Evolutionary conservation across 805 yeast genomes (phyloP), one percentile per base, ranked within the genome.

Genomic region (Hanseniaspora nectarophila): DNA sequence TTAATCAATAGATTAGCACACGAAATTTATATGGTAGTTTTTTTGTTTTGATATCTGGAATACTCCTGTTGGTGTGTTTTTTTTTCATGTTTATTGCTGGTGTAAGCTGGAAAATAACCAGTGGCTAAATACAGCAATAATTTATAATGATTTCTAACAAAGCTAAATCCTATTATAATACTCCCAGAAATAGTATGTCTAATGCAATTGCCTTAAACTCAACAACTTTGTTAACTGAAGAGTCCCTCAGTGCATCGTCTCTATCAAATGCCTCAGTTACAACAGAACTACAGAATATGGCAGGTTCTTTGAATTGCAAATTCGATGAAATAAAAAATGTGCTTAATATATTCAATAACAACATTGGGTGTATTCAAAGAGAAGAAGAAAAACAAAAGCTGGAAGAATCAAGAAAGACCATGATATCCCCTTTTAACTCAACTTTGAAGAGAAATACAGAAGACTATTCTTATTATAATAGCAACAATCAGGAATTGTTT

Each of bases 321-420:
- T 46, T 45, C 20, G 40, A 26, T n/a, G 50, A 45, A 37, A 45
- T 45, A 7, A 45, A 37, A 24, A 16, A 15, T 26, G 16, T 37
- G 3, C n/a, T 45, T 6, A 13, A 10, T 4, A 13, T 9, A 5
- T 37, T 28, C 21, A 35, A 37, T 5, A 23, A n/a, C 8, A 45
- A 38, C n/a, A 15, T 45, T 7, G 21, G 10, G 4, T 16, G 28
- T 3, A 46, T 38, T 21, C 37, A 38, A n/a, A 13, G 8, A 10
- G 38, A 46, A 31, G 28, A 46, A 3, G n/a, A 20, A 28, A 32
- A 28, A 10, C 7, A 4, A 4, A 13, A 28, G 20, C 18, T 42
- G 1, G 4, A 10, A 18, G 24, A 5, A 2, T n/a, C 12, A 2
- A 29, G 29, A 5, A 18, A 16, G 10, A 2, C 13, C 15, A 28